These are phyloP conservation scores for Barnettozyma hawaiiensis DNA, from an alignment of 1,139 yeast species.

Conservation along the genomic window DNA sequence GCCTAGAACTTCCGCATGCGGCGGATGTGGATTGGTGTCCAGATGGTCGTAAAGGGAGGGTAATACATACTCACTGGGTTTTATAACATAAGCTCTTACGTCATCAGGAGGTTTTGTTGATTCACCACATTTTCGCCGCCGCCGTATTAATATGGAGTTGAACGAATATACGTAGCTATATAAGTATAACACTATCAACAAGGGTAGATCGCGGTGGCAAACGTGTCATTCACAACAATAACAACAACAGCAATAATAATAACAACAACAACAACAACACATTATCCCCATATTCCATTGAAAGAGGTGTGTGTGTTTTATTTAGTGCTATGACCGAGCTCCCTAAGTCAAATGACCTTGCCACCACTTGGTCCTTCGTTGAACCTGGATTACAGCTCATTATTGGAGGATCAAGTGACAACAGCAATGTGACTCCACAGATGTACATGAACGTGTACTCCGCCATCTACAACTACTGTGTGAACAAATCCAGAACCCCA, in stretches of 20 bases:
- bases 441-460: constrained; percentile 76
- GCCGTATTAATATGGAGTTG: too few relatives aligned
- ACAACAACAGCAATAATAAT: too few relatives aligned
- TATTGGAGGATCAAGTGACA: constrained; percentile 51
- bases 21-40: too few relatives aligned
- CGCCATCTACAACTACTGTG: constrained; percentile 92
- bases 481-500: constrained; percentile 61
- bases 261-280: background rate
- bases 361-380: constrained; percentile 70
- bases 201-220: background rate
- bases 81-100: background rate
- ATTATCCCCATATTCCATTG: too few relatives aligned
- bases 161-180: too few relatives aligned
- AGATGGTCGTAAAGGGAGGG: too few relatives aligned
- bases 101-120: too few relatives aligned
- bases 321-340: constrained; percentile 19
- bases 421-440: constrained; percentile 57
- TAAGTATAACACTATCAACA: too few relatives aligned
- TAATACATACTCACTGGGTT: too few relatives aligned
- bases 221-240: too few relatives aligned
- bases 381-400: constrained; percentile 71
- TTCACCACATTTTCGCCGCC: too few relatives aligned
- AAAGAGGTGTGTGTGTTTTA: background rate
- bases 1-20: too few relatives aligned
- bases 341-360: constrained; percentile 44